A percentile compares a stretch with the other conserved stretches of the same genome.
These are phyloP conservation scores for Solanum sitiens DNA, from an alignment of 257 asterid genomes.

Conservation along the genomic window DNA sequence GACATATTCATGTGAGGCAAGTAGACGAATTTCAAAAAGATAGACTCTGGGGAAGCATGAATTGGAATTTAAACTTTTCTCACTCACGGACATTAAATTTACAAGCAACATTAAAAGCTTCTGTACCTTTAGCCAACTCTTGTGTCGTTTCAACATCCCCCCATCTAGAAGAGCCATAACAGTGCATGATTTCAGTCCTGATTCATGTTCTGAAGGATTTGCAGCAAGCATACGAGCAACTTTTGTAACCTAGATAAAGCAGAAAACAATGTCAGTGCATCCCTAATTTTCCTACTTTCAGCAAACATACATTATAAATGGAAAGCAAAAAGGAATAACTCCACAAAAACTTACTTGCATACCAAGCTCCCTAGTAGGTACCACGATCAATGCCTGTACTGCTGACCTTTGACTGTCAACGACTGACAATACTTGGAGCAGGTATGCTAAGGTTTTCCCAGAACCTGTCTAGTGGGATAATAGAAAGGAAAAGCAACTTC, in stretches of 20 bases:
- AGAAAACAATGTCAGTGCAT: background rate
- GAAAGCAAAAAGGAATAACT: background rate
- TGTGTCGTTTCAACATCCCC: conserved; percentile 80
- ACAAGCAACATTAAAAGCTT: background rate
- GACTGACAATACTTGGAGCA: conserved; percentile 58
- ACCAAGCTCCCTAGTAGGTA: conserved; percentile 96
- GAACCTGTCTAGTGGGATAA: conserved; percentile 84
- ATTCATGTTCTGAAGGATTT: conserved; percentile 31
- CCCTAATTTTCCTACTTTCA: background rate
- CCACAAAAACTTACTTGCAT: conserved; percentile 53
- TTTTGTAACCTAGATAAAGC: conserved; percentile 61
- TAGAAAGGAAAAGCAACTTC: conserved; percentile 1
- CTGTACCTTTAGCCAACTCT: conserved; percentile 86
- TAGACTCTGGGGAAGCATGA: background rate
- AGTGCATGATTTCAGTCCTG: conserved; percentile 45
- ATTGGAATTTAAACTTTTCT: background rate
- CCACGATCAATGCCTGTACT: conserved; percentile 82
- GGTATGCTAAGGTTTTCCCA: conserved; percentile 88
- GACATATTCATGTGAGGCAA: background rate
- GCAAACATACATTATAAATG: background rate
- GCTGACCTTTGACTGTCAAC: conserved; percentile 58
- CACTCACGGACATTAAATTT: background rate
- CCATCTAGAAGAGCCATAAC: conserved; percentile 98
- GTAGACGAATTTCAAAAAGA: background rate
- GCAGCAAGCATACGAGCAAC: conserved; percentile 76